Conservation (phyloP, 257 asterid species). For the Solanum sejunctum region DNA sequence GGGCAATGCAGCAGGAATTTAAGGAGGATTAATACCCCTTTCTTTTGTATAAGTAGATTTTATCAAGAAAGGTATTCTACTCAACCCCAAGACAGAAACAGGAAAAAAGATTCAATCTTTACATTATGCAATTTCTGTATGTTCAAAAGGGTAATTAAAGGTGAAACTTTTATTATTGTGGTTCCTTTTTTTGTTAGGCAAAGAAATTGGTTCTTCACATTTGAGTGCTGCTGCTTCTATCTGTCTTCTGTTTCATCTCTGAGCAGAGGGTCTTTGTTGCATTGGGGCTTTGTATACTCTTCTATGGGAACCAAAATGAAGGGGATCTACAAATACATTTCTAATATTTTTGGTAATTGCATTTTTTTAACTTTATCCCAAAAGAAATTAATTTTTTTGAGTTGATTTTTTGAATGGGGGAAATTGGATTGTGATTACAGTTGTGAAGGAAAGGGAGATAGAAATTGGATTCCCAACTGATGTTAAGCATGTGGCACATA, state of each 20-base stretch:
- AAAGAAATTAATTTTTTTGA: background rate
- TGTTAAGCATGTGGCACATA: constrained; percentile 85
- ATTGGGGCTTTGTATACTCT: background rate
- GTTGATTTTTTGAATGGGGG: background rate
- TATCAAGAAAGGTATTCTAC: constrained; percentile 23
- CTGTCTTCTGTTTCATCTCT: constrained; percentile 11
- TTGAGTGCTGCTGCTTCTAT: constrained; percentile 13
- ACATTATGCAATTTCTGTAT: background rate
- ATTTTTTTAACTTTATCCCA: background rate
- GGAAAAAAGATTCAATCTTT: background rate
- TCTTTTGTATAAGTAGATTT: constrained; percentile 13
- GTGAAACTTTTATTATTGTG: background rate
- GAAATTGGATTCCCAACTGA: constrained; percentile 83
- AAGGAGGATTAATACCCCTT: constrained; percentile 29
- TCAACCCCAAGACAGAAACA: background rate
- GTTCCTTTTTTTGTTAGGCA: constrained; percentile 27
- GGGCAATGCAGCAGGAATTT: constrained; percentile 21
- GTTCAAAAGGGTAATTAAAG: background rate
- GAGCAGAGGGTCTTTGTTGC: constrained; percentile 8
- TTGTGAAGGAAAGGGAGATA: constrained; percentile 69
- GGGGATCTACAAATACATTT: constrained; percentile 62
- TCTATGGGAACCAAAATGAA: constrained; percentile 57
- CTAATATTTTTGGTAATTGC: constrained; percentile 55
- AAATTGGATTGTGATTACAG: background rate
- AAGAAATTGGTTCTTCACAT: constrained; percentile 9